Percentiles rank a stretch among this genome's conserved stretches.
phyloP scores from a whole-genome alignment of 2,329 filamentous ascomycete species.

The Paecilomyces niveus region DNA sequence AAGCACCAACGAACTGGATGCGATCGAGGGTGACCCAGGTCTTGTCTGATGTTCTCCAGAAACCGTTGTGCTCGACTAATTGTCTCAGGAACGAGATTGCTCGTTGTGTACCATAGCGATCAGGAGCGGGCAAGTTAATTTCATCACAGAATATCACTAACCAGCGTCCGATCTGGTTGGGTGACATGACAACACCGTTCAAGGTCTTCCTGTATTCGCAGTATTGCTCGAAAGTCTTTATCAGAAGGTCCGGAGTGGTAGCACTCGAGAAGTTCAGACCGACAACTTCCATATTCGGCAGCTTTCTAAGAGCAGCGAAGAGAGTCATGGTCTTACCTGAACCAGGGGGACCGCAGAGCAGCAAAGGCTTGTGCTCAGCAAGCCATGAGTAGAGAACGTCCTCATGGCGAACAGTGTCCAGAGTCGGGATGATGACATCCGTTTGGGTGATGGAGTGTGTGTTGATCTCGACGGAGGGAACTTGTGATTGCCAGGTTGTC shows the following conservation, averaged over 20 bases:
- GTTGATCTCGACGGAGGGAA: conserved; percentile 92
- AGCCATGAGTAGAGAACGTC: conserved; percentile 99
- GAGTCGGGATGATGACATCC: conserved; percentile 94
- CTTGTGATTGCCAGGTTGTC: conserved; percentile 89
- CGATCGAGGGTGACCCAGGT: conserved; percentile 96
- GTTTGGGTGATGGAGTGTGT: conserved; percentile 97
- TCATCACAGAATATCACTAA: conserved; percentile 98
- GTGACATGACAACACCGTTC: conserved; percentile 90
- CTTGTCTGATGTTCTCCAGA: conserved; percentile 97
- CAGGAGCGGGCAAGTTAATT: conserved; percentile 95
- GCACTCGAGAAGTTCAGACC: conserved; percentile 99
- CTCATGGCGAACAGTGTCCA: conserved; percentile 95
- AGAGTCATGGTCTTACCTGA: conserved; percentile 99
- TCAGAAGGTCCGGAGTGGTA: conserved; percentile 91
- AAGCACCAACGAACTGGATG: conserved; percentile 98
- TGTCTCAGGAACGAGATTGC: conserved; percentile 97
- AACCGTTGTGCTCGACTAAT: conserved; percentile 96
- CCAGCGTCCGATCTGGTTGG: conserved; percentile 95
- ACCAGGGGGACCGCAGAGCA: conserved; percentile 94
- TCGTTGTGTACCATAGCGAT: conserved; percentile 94
- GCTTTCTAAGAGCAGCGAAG: conserved; percentile 91
- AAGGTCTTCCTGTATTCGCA: conserved; percentile 99
- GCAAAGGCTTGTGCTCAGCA: conserved; percentile 92
- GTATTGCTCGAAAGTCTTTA: conserved; percentile 99
- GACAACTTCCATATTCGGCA: conserved; percentile 98